A percentile compares a stretch with the other conserved stretches of the same genome.
Evolutionary conservation across 345 rosid species (phyloP).

Genomic region (Eucalyptus erythrocorys): DNA sequence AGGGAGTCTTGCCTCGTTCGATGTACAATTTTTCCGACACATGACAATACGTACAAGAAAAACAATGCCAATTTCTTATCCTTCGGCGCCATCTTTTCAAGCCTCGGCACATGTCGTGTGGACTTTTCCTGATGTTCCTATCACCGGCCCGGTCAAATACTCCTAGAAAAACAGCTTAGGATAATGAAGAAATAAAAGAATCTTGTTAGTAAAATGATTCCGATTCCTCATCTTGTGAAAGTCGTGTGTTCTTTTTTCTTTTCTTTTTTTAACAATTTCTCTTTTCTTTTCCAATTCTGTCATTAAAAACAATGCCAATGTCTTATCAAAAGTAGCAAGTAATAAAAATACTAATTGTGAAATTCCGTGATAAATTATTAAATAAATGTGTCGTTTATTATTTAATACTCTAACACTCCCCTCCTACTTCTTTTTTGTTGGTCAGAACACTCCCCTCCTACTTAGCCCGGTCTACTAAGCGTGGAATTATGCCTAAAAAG

Average conservation of each 20-base stretch:
- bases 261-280: background rate
- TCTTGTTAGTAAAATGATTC: background rate
- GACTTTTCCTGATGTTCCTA: background rate
- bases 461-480: fast-evolving
- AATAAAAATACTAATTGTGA: too few species aligned
- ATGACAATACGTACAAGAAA: background rate
- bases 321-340: too few species aligned
- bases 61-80: background rate
- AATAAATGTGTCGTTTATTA: too few species aligned
- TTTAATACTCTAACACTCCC: too few species aligned
- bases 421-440: too few species aligned
- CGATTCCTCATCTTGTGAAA: background rate
- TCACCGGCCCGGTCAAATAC: background rate
- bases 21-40: background rate
- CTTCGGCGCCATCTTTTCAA: background rate
- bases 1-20: background rate
- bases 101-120: background rate
- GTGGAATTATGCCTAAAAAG: too few species aligned
- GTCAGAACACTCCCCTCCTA: too few species aligned
- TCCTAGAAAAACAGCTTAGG: background rate
- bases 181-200: background rate
- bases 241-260: background rate
- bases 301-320: too few species aligned
- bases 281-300: background rate
- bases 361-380: too few species aligned